These are phyloP conservation scores for Capsicum baccatum DNA, from an alignment of 257 asterid genomes.

Conservation along the genomic window DNA sequence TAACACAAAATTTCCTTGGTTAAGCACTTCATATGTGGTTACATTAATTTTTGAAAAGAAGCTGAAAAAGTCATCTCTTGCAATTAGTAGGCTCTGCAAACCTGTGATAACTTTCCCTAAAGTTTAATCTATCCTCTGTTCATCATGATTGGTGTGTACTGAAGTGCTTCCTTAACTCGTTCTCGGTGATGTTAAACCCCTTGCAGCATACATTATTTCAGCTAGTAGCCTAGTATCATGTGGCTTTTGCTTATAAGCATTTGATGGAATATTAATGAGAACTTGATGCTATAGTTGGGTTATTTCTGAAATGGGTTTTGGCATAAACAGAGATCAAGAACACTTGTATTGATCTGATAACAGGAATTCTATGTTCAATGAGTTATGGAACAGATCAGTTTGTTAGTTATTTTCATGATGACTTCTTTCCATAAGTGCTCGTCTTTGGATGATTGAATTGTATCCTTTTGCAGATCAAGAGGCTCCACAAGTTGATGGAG, in stretches of 20 bases:
- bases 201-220: background rate
- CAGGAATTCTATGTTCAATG: background rate
- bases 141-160: background rate
- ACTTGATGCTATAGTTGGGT: conserved; percentile 9
- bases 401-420: background rate
- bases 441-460: conserved; percentile 25
- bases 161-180: background rate
- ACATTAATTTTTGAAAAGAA: background rate
- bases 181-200: background rate
- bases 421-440: background rate
- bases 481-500: conserved; percentile 56
- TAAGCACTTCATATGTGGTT: conserved; percentile 5
- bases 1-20: background rate
- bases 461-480: conserved; percentile 58
- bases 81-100: background rate
- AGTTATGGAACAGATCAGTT: background rate
- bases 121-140: background rate
- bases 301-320: conserved; percentile 19
- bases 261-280: background rate
- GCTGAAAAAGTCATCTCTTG: conserved; percentile 4
- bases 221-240: background rate
- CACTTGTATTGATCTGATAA: background rate
- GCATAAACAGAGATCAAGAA: background rate
- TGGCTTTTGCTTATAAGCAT: background rate
- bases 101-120: background rate